These are phyloP conservation scores for Fusarium udum DNA, from an alignment of 2,329 filamentous ascomycete genomes.

Conservation along the genomic window DNA sequence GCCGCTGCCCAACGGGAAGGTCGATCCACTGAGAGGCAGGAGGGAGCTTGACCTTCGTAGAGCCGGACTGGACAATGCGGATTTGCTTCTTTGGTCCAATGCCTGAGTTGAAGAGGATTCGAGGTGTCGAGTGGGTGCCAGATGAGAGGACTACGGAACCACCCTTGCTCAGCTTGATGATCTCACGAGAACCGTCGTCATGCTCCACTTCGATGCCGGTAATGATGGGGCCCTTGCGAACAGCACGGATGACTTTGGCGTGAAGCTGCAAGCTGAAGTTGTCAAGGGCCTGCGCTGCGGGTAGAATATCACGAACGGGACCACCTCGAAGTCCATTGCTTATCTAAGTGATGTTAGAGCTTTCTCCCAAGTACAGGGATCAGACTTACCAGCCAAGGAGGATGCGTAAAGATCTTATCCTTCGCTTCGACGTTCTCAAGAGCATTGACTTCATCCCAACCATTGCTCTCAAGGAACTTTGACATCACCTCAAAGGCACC, in stretches of 20 bases:
- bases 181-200: slow-evolving; percentile 59
- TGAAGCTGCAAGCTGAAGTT: slow-evolving; percentile 74
- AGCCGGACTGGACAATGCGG: slow-evolving; percentile 53
- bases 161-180: slow-evolving; percentile 67
- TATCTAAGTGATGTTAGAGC: slow-evolving; percentile 56
- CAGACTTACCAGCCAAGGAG: slow-evolving; percentile 62
- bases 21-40: slow-evolving; percentile 63
- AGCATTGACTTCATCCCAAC: slow-evolving; percentile 70
- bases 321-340: slow-evolving; percentile 72
- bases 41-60: slow-evolving; percentile 62
- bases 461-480: slow-evolving; percentile 64
- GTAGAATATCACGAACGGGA: slow-evolving; percentile 75
- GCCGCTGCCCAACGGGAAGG: slow-evolving; percentile 66
- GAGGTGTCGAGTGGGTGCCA: slow-evolving; percentile 73
- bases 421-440: slow-evolving; percentile 69
- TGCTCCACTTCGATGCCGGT: slow-evolving; percentile 73
- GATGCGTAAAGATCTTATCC: slow-evolving; percentile 71
- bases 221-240: slow-evolving; percentile 68
- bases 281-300: slow-evolving; percentile 63
- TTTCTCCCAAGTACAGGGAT: neutral
- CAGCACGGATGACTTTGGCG: slow-evolving; percentile 71
- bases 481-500: slow-evolving; percentile 71
- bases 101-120: slow-evolving; percentile 67
- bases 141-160: slow-evolving; percentile 74
- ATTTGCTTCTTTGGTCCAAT: slow-evolving; percentile 72